Percentiles rank a stretch among this genome's conserved stretches.
Evolutionary conservation across 2,329 filamentous ascomycete species (phyloP).

Genomic region (Colletotrichum sp.): DNA sequence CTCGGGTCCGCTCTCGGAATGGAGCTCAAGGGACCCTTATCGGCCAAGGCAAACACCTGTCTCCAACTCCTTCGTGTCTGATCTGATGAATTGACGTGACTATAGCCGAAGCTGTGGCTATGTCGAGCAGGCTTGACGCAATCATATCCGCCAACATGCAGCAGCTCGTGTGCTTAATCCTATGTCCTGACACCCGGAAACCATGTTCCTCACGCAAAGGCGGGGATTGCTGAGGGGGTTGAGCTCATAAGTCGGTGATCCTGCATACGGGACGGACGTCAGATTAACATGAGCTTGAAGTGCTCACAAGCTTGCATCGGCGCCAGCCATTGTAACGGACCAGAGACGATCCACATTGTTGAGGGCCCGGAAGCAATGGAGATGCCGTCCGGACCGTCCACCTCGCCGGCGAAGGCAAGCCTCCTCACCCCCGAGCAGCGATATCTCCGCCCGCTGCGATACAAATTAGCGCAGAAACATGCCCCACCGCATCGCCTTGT

Average conservation of each 20-base stretch:
- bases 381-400: neutral
- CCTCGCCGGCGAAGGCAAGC: neutral
- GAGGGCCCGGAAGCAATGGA: neutral
- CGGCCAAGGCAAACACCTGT: neutral
- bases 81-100: neutral
- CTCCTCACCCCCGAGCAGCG: neutral
- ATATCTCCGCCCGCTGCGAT: neutral
- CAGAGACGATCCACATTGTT: neutral
- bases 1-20: slow-evolving; percentile 1
- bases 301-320: neutral
- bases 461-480: neutral
- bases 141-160: neutral
- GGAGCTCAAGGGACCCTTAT: neutral
- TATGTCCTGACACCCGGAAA: neutral
- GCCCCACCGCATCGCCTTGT: neutral
- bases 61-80: neutral
- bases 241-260: neutral
- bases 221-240: neutral
- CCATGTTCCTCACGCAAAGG: neutral
- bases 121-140: neutral
- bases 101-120: neutral
- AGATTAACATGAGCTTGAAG: neutral
- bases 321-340: neutral
- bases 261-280: neutral
- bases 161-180: neutral